Evolutionary conservation across 208 protist species (phyloP).

Genomic region (Willaertia magna): DNA sequence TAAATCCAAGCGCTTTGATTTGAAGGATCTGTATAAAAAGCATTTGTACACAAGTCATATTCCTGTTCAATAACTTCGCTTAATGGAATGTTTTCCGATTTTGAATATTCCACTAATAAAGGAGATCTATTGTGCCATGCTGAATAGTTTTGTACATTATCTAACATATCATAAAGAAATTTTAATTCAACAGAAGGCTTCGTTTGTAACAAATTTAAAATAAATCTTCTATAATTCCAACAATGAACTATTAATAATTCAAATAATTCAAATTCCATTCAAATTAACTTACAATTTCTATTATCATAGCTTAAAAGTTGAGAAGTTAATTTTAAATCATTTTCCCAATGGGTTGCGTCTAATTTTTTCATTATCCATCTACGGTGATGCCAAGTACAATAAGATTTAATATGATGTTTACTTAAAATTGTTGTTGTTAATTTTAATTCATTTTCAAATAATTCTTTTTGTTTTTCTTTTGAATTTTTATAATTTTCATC

Average conservation of each 20-base stretch:
- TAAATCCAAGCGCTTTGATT: slow-evolving; percentile 51
- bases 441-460: not conserved
- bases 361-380: not conserved
- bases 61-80: slow-evolving; percentile 14
- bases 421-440: not conserved
- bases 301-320: not conserved
- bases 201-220: not conserved
- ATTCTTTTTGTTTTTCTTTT: not conserved
- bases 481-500: not conserved
- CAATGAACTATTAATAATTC: not conserved
- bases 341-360: not conserved
- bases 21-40: slow-evolving; percentile 42
- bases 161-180: not conserved
- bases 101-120: not conserved
- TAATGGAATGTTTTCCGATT: not conserved
- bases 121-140: slow-evolving; percentile 1
- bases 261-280: not conserved
- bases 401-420: not conserved
- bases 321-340: not conserved
- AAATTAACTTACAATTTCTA: slow-evolving; percentile 8
- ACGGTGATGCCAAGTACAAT: not conserved
- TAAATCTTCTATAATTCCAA: slow-evolving; percentile 14
- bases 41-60: slow-evolving; percentile 38
- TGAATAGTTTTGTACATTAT: not conserved
- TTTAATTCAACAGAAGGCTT: not conserved